phyloP scores from a whole-genome alignment of 2,329 filamentous ascomycete genomes.

The Sporothrix pallida region DNA sequence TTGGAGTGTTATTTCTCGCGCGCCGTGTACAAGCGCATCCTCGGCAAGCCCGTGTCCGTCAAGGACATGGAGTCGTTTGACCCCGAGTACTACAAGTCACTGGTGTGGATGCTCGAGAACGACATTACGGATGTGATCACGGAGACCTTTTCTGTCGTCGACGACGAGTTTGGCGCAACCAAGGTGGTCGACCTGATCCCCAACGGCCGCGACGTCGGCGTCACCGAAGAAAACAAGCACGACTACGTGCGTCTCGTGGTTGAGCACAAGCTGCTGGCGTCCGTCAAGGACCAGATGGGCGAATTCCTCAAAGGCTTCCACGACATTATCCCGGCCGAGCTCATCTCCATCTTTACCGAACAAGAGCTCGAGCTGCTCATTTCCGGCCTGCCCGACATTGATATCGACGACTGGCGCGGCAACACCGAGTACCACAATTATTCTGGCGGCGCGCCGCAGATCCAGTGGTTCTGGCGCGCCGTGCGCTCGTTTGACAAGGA shows the following conservation, averaged over 20 bases:
- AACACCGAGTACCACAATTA: constrained; percentile 99
- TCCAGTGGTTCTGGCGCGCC: constrained; percentile 99
- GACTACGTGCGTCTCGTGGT: constrained; percentile 95
- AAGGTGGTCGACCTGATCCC: constrained; percentile 85
- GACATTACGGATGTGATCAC: constrained; percentile 98
- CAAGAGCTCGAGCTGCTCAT: constrained; percentile 96
- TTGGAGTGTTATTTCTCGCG: constrained; percentile 99
- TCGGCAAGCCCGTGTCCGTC: constrained; percentile 92
- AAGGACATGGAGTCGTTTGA: constrained; percentile 99
- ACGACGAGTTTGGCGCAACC: constrained; percentile 90
- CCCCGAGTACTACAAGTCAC: constrained; percentile 97
- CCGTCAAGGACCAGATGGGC: constrained; percentile 93
- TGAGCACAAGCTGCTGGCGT: constrained; percentile 88
- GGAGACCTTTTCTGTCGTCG: constrained; percentile 92
- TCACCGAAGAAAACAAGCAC: constrained; percentile 98
- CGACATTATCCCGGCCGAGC: constrained; percentile 92
- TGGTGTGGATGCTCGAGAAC: constrained; percentile 98
- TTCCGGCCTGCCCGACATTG: constrained; percentile 94
- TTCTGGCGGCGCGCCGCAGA: constrained; percentile 88
- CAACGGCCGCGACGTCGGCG: constrained; percentile 86
- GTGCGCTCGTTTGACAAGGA: constrained; percentile 98
- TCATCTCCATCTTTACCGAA: constrained; percentile 98
- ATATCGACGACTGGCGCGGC: constrained; percentile 98
- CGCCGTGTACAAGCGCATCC: constrained; percentile 96
- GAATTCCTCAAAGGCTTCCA: constrained; percentile 95